Evolutionary conservation across 768 basidiomycete genomes (phyloP).

Genomic region (Omphalotus guepiniiformis): DNA sequence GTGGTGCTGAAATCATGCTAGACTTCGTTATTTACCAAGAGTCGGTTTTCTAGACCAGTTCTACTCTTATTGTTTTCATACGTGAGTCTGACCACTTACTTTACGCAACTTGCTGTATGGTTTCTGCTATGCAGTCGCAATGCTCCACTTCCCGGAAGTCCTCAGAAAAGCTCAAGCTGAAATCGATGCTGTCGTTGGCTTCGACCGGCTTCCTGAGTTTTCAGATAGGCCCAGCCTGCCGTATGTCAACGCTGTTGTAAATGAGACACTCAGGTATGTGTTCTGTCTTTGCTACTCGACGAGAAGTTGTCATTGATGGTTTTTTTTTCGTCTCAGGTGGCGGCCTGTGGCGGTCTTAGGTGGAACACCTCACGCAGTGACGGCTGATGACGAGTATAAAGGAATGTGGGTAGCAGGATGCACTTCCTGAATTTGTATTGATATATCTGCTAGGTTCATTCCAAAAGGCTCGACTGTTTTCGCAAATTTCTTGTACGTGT

Average conservation of each 20-base stretch:
- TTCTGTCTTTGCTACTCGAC: not conserved
- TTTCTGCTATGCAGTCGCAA: conserved; percentile 27
- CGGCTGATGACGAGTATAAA: conserved; percentile 32
- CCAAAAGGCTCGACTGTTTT: conserved; percentile 34
- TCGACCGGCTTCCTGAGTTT: conserved; percentile 33
- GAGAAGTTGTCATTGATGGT: not conserved
- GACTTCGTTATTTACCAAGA: no score
- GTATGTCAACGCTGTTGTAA: conserved; percentile 33
- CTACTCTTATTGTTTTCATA: conserved; percentile 27
- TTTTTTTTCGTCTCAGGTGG: conserved; percentile 29
- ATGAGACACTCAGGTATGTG: conserved; percentile 32
- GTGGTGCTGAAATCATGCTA: conserved; percentile 3
- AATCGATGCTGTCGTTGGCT: conserved; percentile 31
- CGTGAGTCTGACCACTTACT: conserved; percentile 19
- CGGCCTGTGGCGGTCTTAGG: conserved; percentile 30
- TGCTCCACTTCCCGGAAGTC: conserved; percentile 35
- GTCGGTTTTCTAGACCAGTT: no score
- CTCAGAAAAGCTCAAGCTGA: conserved; percentile 37
- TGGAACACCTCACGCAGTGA: conserved; percentile 34
- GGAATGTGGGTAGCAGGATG: conserved; percentile 25
- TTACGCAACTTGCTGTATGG: conserved; percentile 3
- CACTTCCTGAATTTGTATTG: not conserved
- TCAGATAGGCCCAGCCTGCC: conserved; percentile 31
- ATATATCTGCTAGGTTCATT: conserved; percentile 20
- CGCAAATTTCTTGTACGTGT: conserved; percentile 28